Evolutionary conservation across 805 yeast genomes (phyloP), one percentile per base, ranked within the genome.

Genomic region (Cyberlindnera euphorbiae): DNA sequence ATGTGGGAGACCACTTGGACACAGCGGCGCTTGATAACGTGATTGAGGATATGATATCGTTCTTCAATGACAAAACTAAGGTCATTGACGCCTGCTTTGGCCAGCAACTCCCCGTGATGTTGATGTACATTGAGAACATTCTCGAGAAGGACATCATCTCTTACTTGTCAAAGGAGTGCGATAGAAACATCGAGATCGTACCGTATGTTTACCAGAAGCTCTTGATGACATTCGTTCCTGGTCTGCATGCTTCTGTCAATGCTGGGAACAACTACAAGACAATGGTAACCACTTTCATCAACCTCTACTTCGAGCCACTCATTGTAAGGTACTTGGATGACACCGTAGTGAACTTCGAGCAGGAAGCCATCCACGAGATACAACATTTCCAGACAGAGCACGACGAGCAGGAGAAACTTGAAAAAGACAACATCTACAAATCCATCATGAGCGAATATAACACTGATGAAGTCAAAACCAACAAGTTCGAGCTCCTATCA

Each of bases 401-500:
- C 13, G 41, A 49, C 5, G 55, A 55, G 13, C 59, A 52, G 32
- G 62, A 60, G 23, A 59, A 67, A 19, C 56, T 60, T 12, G 61
- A 63, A 28, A 69, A 75, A 60, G 68, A 68, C 32, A 53, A 54
- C 12, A 53, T 63, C 8, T 63, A 63, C 41, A 69, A 71, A 37
- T 58, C 61, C n/a, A 39, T 50, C 17, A 41, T 66, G 29, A 67
- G 66, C 19, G 63, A 66, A 35, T 66, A 69, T 39, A 48, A 60
- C 53, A 52, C 46, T 36, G 57, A 55, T 22, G 58, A 52, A 35
- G 55, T 39, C 15, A 50, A 47, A 41, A 42, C 51, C 10, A 56
- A 64, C 26, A 74, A 75, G 41, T 66, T 66, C 49, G 86, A 80
- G 47, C 70, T 82, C 35, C 64, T 82, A 38, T 63, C 78, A 14